Base-by-base conservation (phyloP, 371 early-diverging fungal species). In the Actinomucor elegans region DNA sequence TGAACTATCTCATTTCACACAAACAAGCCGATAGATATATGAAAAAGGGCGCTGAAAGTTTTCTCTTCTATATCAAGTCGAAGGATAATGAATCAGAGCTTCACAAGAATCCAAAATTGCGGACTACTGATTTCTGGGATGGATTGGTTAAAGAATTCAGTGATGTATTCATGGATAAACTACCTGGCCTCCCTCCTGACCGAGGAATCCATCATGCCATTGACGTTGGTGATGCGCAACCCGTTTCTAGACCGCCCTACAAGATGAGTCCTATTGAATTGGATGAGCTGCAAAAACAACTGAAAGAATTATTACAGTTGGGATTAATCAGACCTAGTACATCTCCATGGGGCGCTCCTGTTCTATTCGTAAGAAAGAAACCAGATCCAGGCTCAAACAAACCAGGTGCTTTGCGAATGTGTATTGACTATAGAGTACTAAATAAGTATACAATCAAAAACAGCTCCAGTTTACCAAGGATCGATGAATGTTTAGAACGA, bases 221-320 rank as follows among this genome's bases (percentile, higher is more conserved):
- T 34, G 46, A 65, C 18, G 49, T 48, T 1, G 60, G 57, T 2
- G n/a, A n/a, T n/a, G n/a, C n/a, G n/a, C n/a, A n/a, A n/a, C n/a
- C n/a, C n/a, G n/a, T n/a, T n/a, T n/a, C n/a, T n/a, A n/a, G n/a
- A n/a, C n/a, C n/a, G n/a, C n/a, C n/a, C n/a, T 67, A 62, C 46
- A 55, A 57, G 21, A 57, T 69, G 52, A 56, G 55, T n/a, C 64
- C 59, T 20, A 14, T 41, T 0, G 67, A 73, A 32, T 29, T 63
- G 18, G 57, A 69, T 20, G 69, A 66, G 31, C 43, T n/a, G n/a
- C n/a, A n/a, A n/a, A n/a, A n/a, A n/a, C n/a, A n/a, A n/a, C n/a
- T n/a, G n/a, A n/a, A n/a, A n/a, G n/a, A n/a, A n/a, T n/a, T n/a
- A n/a, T n/a, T n/a, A n/a, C n/a, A n/a, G n/a, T n/a, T n/a, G n/a